phyloP scores from a whole-genome alignment of 768 basidiomycete species.

The Trametes cubensis region DNA sequence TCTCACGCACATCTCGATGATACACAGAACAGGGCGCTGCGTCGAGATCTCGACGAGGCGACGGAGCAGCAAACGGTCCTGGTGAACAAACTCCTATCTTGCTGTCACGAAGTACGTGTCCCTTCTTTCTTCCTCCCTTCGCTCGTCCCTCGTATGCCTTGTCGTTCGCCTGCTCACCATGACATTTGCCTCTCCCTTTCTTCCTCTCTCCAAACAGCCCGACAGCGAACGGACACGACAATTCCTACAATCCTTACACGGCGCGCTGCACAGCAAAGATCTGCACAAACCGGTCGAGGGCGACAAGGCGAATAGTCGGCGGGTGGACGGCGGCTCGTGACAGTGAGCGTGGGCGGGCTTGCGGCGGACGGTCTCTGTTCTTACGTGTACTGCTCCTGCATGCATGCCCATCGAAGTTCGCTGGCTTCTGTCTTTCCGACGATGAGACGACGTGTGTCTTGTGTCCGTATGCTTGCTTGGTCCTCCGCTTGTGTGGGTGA shows the following conservation, averaged over 20 bases:
- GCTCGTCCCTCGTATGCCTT: too few species aligned
- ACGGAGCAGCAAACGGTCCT: slow-evolving; percentile 78
- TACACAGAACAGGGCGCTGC: slow-evolving; percentile 62
- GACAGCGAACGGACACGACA: slow-evolving; percentile 84
- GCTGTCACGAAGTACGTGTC: slow-evolving; percentile 79
- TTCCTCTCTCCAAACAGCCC: slow-evolving; percentile 49
- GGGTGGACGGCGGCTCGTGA: slow-evolving; percentile 22
- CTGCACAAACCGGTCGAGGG: slow-evolving; percentile 8
- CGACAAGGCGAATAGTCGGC: slow-evolving; percentile 20
- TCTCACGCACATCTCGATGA: not conserved
- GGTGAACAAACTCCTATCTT: slow-evolving; percentile 81
- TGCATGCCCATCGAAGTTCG: slow-evolving; percentile 13
- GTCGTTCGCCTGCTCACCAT: not conserved
- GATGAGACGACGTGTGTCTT: not conserved
- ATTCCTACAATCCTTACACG: slow-evolving; percentile 22
- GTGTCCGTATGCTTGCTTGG: too few species aligned
- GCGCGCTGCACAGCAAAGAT: slow-evolving; percentile 17
- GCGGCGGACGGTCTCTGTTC: slow-evolving; percentile 4
- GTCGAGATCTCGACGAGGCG: slow-evolving; percentile 78
- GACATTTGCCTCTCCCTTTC: slow-evolving; percentile 5
- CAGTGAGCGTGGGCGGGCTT: slow-evolving; percentile 19
- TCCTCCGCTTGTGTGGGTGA: too few species aligned
- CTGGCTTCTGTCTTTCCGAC: not conserved
- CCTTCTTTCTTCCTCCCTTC: slow-evolving; percentile 7
- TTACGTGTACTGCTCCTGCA: slow-evolving; percentile 15